Evolutionary conservation across 768 basidiomycete genomes (phyloP), one percentile per base, ranked within the genome.

Genomic region (Leccinum subtestaceum): DNA sequence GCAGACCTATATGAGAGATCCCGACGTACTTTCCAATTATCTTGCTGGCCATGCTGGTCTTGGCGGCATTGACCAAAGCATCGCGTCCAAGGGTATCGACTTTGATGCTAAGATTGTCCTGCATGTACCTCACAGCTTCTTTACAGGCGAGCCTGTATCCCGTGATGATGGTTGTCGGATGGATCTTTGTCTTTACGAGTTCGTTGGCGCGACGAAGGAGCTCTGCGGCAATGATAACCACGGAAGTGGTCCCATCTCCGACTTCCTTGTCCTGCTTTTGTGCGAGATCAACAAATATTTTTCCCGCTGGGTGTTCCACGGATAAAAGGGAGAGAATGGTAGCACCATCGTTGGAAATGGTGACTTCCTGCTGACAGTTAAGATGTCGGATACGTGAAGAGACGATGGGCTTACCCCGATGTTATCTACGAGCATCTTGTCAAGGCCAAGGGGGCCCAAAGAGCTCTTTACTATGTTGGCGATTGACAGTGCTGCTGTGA

Each of bases 191-290:
- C 77, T 97, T 93, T 64, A 99, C 95, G 47, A 99, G 88, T 72
- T 98, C 97, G 72, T 98, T 98, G 56, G 96, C 97, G 55, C 97
- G 86, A 61, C 93, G 88, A 64, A 98, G 81, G 49, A 98, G 84
- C 74, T 98, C 97, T n/a, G 97, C 95, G 55, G 95, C 95, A 71
- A 99, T 84, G 65, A 99, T 92, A 51, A 99, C 97, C 46, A 99
- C 97, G 23, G 95, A 98, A 3, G 97, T 99, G 8, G 97, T 99
- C 13, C 97, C 97, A 77, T 99, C 97, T 38, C 97, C 97, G 10
- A 99, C 97, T 76, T 99, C 97, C 72, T 95, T 97, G 75, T 99
- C 97, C 75, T 98, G 95, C 70, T 98, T 98, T 76, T 98, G 95
- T 2, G 97, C 95, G 48, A 99, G 90, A 75, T 98, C 95, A 50